Conservation (phyloP, 768 basidiomycete species). For the Mycena kentingensis region DNA sequence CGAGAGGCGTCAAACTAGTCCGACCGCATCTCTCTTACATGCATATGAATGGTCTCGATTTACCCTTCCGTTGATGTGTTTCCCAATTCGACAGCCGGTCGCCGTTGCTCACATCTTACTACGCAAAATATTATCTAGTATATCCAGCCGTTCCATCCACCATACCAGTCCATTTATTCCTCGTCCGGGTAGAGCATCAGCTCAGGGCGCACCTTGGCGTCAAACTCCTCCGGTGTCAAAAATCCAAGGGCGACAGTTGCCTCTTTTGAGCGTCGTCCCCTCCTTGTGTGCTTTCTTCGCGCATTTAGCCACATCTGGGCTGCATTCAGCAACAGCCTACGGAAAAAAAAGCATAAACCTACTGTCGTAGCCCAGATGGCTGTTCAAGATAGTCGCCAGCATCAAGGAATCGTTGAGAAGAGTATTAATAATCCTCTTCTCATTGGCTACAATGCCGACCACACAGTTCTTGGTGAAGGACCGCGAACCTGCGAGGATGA, state of each 20-base stretch:
- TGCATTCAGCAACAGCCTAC: slow-evolving; percentile 15
- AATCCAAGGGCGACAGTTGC: slow-evolving; percentile 88
- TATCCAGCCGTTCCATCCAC: background rate
- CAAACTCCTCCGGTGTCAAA: slow-evolving; percentile 89
- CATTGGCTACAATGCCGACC: slow-evolving; percentile 94
- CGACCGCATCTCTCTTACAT: too few relatives aligned
- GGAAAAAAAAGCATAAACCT: slow-evolving; percentile 32
- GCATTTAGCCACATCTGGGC: slow-evolving; percentile 90
- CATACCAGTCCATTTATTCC: slow-evolving; percentile 3
- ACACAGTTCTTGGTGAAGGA: slow-evolving; percentile 98
- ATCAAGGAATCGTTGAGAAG: slow-evolving; percentile 94
- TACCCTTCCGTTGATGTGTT: too few relatives aligned
- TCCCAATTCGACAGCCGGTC: too few relatives aligned
- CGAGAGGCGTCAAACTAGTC: too few relatives aligned
- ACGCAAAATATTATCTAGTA: background rate
- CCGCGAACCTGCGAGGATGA: slow-evolving; percentile 58
- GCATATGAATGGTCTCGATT: too few relatives aligned
- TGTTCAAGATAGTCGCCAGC: slow-evolving; percentile 97
- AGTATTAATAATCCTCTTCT: slow-evolving; percentile 84
- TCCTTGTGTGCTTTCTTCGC: slow-evolving; percentile 99
- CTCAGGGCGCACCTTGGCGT: slow-evolving; percentile 90
- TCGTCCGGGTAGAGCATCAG: slow-evolving; percentile 77
- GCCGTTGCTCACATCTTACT: too few relatives aligned
- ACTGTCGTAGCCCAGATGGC: slow-evolving; percentile 96
- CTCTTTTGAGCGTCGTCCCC: slow-evolving; percentile 91